These are phyloP conservation scores for Chaetomium fimeti DNA, from an alignment of 495 filamentous ascomycete species.

Conservation along the genomic window DNA sequence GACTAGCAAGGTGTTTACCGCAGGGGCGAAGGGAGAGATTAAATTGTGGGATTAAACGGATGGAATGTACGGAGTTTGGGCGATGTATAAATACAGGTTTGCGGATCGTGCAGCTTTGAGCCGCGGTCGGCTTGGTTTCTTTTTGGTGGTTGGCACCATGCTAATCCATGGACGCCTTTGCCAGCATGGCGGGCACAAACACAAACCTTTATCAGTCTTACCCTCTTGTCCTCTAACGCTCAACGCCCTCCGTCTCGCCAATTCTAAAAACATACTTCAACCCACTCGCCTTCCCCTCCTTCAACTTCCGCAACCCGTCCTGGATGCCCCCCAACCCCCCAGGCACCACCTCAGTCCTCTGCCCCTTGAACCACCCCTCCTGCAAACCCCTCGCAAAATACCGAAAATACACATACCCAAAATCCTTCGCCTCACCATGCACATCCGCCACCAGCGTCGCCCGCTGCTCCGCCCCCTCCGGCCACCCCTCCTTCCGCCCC, in stretches of 20 bases:
- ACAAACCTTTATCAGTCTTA: neutral
- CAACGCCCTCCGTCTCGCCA: constrained; percentile 56
- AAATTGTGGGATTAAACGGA: constrained; percentile 85
- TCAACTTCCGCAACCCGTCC: constrained; percentile 55
- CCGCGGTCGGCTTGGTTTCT: neutral
- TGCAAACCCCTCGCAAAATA: constrained; percentile 53
- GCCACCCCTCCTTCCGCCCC: constrained; percentile 37
- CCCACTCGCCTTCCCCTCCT: constrained; percentile 60
- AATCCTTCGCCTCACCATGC: constrained; percentile 54
- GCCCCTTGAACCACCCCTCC: constrained; percentile 60
- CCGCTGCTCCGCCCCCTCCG: constrained; percentile 37
- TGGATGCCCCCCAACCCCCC: constrained; percentile 61
- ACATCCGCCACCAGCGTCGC: constrained; percentile 51
- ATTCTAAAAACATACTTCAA: constrained; percentile 70
- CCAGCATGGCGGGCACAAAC: neutral
- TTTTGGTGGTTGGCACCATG: neutral
- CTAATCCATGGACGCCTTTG: neutral
- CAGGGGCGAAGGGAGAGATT: constrained; percentile 82
- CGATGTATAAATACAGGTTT: constrained; percentile 5
- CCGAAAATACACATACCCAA: constrained; percentile 56
- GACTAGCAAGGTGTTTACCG: constrained; percentile 88
- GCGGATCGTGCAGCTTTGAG: too few species aligned
- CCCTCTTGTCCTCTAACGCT: neutral
- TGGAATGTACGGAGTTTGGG: constrained; percentile 11
- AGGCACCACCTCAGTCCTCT: constrained; percentile 60